These are phyloP conservation scores for Dioscorea dumetorum DNA, from an alignment of 106 monocot genomes.

Conservation along the genomic window DNA sequence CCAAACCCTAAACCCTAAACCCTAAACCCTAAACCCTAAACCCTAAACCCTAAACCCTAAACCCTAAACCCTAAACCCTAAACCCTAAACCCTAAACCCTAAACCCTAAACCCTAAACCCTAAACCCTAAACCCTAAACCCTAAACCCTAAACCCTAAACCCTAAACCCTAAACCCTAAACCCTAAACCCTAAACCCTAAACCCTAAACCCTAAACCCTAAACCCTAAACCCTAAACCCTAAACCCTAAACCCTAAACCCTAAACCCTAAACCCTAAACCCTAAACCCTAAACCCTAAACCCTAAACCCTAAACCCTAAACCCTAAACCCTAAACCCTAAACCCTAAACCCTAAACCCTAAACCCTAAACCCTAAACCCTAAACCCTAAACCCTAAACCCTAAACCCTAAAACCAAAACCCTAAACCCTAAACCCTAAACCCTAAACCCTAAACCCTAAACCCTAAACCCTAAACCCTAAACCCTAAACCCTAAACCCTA, in stretches of 20 bases:
- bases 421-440: no score
- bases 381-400: no score
- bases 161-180: conserved; percentile 9
- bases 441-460: no score
- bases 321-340: conserved; percentile 9
- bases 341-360: no score
- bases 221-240: conserved; percentile 18
- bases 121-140: conserved; percentile 1
- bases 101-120: conserved; percentile 5
- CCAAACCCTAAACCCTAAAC: no score
- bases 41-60: conserved; percentile 7
- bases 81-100: conserved; percentile 2
- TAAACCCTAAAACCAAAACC: no score
- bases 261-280: conserved; percentile 22
- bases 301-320: conserved; percentile 4
- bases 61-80: conserved; percentile 1
- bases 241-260: conserved; percentile 20
- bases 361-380: no score
- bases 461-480: no score
- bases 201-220: conserved; percentile 14
- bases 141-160: conserved; percentile 2
- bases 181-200: conserved; percentile 12
- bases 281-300: conserved; percentile 14
- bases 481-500: no score
- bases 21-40: conserved; percentile 13